Conservation (phyloP, 2,329 filamentous ascomycete species). For the Byssoonygena ceratinophila region DNA sequence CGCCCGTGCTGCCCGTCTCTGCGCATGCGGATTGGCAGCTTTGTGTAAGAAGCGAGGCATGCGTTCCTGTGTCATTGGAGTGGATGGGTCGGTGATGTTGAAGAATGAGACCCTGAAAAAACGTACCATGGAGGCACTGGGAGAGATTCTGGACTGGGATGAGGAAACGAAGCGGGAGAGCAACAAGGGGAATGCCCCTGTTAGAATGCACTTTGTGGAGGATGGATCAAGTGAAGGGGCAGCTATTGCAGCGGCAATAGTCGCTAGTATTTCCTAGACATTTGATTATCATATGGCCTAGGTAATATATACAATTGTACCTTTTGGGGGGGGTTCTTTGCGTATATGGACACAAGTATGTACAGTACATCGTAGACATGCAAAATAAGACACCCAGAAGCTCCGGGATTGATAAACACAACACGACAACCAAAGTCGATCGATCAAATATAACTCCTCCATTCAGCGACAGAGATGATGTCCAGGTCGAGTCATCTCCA, state of each 20-base stretch:
- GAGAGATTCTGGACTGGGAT: conserved; percentile 87
- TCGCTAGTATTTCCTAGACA: background rate
- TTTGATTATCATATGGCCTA: background rate
- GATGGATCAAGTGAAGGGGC: conserved; percentile 94
- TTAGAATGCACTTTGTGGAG: conserved; percentile 81
- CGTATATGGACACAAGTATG: too few relatives aligned
- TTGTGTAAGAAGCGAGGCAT: conserved; percentile 96
- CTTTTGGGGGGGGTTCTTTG: too few relatives aligned
- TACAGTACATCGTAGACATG: too few relatives aligned
- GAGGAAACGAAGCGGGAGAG: conserved; percentile 46
- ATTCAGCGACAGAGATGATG: background rate
- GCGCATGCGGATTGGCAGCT: conserved; percentile 85
- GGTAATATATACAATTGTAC: background rate
- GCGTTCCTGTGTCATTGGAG: conserved; percentile 79
- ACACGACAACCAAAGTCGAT: too few relatives aligned
- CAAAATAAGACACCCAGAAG: too few relatives aligned
- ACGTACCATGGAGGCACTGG: conserved; percentile 74
- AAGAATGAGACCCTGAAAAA: conserved; percentile 98
- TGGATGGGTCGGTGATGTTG: conserved; percentile 95
- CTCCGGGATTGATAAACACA: too few relatives aligned
- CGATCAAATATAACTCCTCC: background rate
- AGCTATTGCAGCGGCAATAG: conserved; percentile 73
- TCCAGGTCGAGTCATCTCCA: background rate
- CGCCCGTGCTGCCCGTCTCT: conserved; percentile 83
- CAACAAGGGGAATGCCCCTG: conserved; percentile 58